Conservation (phyloP, 768 basidiomycete genomes). For the Hypholoma sublateritium region DNA sequence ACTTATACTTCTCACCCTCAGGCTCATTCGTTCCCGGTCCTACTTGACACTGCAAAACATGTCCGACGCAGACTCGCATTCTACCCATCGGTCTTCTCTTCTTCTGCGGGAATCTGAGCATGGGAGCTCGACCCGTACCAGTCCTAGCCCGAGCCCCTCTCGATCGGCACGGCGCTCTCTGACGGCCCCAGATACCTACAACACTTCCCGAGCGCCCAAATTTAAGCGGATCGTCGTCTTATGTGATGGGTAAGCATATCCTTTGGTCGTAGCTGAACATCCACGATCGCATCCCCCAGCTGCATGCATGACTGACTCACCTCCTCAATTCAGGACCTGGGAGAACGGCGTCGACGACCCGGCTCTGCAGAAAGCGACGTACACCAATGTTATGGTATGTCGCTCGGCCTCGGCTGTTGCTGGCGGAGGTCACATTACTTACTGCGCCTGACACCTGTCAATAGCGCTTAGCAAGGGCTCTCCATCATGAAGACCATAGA, state of each 20-base stretch:
- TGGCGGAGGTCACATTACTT: background rate
- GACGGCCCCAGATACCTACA: slow-evolving; percentile 29
- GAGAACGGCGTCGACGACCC: slow-evolving; percentile 54
- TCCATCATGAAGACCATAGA: slow-evolving; percentile 45
- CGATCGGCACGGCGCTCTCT: slow-evolving; percentile 30
- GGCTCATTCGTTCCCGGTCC: background rate
- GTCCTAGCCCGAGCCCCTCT: slow-evolving; percentile 9
- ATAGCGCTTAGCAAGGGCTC: slow-evolving; percentile 56
- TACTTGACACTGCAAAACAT: background rate
- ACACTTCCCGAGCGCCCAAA: slow-evolving; percentile 16
- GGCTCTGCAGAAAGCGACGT: slow-evolving; percentile 37
- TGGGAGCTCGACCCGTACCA: background rate
- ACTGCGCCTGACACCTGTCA: background rate
- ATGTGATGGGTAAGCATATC: slow-evolving; percentile 62
- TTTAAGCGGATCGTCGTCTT: slow-evolving; percentile 70
- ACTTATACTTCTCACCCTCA: background rate
- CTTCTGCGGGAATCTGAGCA: background rate
- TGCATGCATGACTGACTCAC: background rate
- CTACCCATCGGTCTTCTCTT: background rate
- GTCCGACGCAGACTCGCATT: background rate
- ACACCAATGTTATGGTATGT: slow-evolving; percentile 58
- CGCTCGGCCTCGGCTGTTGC: background rate
- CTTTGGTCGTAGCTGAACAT: background rate
- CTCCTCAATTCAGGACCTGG: slow-evolving; percentile 49
- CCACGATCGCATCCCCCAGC: background rate